Percentiles rank a stretch among this genome's conserved stretches.
Conservation (phyloP, 371 early-diverging fungal genomes). For the Mortierella sp. region DNA sequence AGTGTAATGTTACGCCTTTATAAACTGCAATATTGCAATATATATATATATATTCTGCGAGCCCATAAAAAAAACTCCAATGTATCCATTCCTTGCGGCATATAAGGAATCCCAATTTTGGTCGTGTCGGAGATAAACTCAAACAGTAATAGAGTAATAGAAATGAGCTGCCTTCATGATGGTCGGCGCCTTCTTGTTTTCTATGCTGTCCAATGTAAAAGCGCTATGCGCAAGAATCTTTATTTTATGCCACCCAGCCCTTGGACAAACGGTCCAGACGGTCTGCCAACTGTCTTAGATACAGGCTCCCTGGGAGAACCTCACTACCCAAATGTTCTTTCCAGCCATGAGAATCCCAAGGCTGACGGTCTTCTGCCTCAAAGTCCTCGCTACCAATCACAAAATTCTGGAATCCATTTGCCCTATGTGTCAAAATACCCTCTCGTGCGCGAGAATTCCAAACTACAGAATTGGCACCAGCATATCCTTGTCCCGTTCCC, state of each 20-base stretch:
- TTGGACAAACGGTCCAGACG: conserved; percentile 19
- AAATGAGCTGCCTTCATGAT: neutral
- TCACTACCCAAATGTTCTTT: conserved; percentile 59
- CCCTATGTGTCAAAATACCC: conserved; percentile 62
- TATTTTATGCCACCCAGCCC: conserved; percentile 41
- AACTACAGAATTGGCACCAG: conserved; percentile 63
- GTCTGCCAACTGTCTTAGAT: conserved; percentile 59
- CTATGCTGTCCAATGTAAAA: neutral
- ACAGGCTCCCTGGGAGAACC: conserved; percentile 62
- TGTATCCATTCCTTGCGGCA: too few species aligned
- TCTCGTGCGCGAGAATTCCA: conserved; percentile 65
- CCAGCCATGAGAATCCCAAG: conserved; percentile 59
- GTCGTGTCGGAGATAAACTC: too few species aligned
- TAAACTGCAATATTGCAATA: too few species aligned
- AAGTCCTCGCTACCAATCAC: conserved; percentile 55
- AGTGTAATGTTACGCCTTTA: too few species aligned
- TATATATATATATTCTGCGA: too few species aligned
- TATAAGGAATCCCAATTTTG: too few species aligned
- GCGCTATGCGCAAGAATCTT: neutral
- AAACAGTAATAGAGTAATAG: too few species aligned
- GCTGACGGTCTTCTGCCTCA: conserved; percentile 54
- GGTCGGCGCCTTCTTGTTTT: neutral
- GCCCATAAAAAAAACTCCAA: too few species aligned
- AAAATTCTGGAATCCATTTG: conserved; percentile 62
- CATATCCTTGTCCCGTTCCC: conserved; percentile 63